phyloP scores from a whole-genome alignment of 495 filamentous ascomycete species.

The Neurospora tetraspora region DNA sequence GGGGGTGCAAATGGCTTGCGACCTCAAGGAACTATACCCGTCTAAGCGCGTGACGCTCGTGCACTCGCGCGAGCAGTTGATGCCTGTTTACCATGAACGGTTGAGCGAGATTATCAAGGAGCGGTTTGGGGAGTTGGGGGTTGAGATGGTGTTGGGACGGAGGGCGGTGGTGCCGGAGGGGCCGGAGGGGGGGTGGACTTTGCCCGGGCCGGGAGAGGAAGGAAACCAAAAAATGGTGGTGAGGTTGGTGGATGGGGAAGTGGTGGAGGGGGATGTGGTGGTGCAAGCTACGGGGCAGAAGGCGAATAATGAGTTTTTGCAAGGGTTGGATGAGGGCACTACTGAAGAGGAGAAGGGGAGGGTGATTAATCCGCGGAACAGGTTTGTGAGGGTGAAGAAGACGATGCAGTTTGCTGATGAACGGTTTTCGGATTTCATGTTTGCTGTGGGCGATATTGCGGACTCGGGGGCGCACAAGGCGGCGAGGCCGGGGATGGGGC shows the following conservation, averaged over 20 bases:
- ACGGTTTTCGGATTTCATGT: constrained; percentile 24
- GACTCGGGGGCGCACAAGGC: constrained; percentile 46
- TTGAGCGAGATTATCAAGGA: constrained; percentile 38
- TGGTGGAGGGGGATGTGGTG: constrained; percentile 10
- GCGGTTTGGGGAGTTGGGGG: constrained; percentile 27
- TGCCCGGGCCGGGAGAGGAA: too few relatives aligned
- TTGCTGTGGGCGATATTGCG: constrained; percentile 52
- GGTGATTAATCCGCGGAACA: constrained; percentile 33
- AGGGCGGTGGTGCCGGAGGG: constrained; percentile 9
- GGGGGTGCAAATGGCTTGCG: constrained; percentile 49
- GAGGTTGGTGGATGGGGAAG: constrained; percentile 5
- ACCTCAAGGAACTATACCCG: constrained; percentile 47
- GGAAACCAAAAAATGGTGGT: neutral
- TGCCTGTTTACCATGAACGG: constrained; percentile 40
- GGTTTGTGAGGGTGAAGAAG: constrained; percentile 39
- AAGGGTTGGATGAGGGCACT: constrained; percentile 22
- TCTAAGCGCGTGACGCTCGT: constrained; percentile 45
- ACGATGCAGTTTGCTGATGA: constrained; percentile 45
- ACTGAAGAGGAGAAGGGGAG: constrained; percentile 8
- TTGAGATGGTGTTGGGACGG: constrained; percentile 15
- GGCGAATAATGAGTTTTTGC: constrained; percentile 41
- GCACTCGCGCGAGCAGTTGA: constrained; percentile 42
- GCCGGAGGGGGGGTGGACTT: constrained; percentile 16
- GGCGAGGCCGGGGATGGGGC: constrained; percentile 39
- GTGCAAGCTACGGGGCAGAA: constrained; percentile 34